phyloP scores from a whole-genome alignment of 2,329 filamentous ascomycete genomes.

The Neocatenulostroma microsporum region DNA sequence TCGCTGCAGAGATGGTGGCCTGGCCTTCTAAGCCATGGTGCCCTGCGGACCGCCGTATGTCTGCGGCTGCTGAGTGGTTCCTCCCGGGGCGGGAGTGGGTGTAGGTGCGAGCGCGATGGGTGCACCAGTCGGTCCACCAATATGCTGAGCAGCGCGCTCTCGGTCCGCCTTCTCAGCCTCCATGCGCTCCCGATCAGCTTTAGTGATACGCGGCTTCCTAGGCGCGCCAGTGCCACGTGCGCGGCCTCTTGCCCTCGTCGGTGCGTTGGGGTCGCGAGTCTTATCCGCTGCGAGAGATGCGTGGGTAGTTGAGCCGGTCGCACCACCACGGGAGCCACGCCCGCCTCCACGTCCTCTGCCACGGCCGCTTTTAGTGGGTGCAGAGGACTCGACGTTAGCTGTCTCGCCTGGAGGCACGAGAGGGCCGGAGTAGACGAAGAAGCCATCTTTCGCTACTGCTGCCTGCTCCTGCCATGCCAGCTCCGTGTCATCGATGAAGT shows the following conservation, averaged over 20 bases:
- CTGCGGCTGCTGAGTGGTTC: constrained; percentile 1
- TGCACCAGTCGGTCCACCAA: constrained; percentile 6
- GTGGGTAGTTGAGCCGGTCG: constrained; percentile 29
- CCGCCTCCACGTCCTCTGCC: constrained; percentile 39
- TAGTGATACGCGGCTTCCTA: constrained; percentile 77
- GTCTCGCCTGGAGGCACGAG: constrained; percentile 77
- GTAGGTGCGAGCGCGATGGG: constrained; percentile 2
- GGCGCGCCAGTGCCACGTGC: constrained; percentile 66
- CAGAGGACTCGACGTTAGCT: constrained; percentile 24
- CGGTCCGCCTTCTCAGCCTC: constrained; percentile 74
- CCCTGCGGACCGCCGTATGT: background rate
- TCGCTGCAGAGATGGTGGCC: background rate
- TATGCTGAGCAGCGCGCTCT: constrained; percentile 43
- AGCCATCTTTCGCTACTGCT: constrained; percentile 87
- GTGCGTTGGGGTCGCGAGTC: constrained; percentile 14
- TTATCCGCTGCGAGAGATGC: constrained; percentile 23
- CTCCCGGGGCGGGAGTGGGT: background rate
- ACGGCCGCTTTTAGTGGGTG: constrained; percentile 15
- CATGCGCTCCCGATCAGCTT: constrained; percentile 70
- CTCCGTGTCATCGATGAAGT: constrained; percentile 82
- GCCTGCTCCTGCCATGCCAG: constrained; percentile 92
- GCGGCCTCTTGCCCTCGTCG: constrained; percentile 44
- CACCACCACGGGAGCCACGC: constrained; percentile 47
- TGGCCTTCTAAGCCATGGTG: background rate
- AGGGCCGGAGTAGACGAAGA: constrained; percentile 95